These are phyloP conservation scores for Gossypium stocksii DNA, from an alignment of 345 rosid genomes.

Conservation along the genomic window DNA sequence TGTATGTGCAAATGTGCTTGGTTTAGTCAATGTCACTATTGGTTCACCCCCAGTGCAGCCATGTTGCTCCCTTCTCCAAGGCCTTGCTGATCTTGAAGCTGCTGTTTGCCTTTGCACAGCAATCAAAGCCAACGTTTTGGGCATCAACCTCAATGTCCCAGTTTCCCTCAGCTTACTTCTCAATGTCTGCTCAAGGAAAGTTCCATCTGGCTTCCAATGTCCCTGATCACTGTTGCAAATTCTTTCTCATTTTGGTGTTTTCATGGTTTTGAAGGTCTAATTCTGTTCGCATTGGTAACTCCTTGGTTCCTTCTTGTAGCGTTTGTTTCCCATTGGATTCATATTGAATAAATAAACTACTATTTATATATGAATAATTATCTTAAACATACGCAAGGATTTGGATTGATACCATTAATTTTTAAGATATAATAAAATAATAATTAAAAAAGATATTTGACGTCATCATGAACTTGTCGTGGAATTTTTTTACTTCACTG, in stretches of 20 bases:
- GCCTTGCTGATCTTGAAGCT: slow-evolving; percentile 54
- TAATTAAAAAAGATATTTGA: no score
- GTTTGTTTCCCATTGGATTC: neutral
- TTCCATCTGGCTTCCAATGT: slow-evolving; percentile 47
- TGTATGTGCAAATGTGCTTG: slow-evolving; percentile 40
- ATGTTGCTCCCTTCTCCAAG: slow-evolving; percentile 52
- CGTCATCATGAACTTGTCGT: no score
- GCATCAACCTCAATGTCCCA: slow-evolving; percentile 49
- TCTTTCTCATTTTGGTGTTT: neutral
- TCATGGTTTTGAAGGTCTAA: neutral
- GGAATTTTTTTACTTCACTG: no score
- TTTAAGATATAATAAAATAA: no score
- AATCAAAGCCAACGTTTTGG: slow-evolving; percentile 46
- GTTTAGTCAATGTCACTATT: slow-evolving; percentile 25
- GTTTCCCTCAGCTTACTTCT: slow-evolving; percentile 49
- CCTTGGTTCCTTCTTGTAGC: neutral
- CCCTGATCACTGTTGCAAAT: slow-evolving; percentile 13
- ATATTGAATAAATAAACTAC: no score
- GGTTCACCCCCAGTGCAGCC: slow-evolving; percentile 37
- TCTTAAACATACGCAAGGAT: no score
- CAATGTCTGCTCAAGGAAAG: slow-evolving; percentile 46
- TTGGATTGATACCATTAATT: no score
- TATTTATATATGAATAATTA: no score
- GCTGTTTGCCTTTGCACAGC: slow-evolving; percentile 68
- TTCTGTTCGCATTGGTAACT: neutral